A percentile compares a stretch with the other conserved stretches of the same genome.
Evolutionary conservation across 345 rosid genomes (phyloP).

Genomic region (Gossypium turneri): DNA sequence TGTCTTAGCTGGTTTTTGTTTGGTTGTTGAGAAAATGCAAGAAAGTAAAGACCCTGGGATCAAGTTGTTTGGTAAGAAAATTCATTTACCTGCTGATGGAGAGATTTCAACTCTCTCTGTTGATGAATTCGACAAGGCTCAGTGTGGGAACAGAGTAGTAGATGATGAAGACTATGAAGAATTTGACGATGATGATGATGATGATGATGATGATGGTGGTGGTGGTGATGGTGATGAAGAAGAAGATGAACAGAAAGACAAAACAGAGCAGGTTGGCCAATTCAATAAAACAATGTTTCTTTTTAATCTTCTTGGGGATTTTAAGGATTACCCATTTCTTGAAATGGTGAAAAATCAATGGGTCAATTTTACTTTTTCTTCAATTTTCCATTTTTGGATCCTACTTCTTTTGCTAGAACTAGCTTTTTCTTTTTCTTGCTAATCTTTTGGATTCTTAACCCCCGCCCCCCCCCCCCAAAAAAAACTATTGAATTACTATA

Average conservation of each 20-base stretch:
- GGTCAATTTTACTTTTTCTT: constrained; percentile 23
- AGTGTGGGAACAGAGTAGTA: not conserved
- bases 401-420: not conserved
- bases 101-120: constrained; percentile 19
- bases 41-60: constrained; percentile 42
- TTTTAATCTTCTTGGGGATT: constrained; percentile 4
- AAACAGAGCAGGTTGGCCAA: constrained; percentile 48
- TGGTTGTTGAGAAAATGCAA: constrained; percentile 12
- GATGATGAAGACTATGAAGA: constrained; percentile 1
- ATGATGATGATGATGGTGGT: constrained; percentile 11
- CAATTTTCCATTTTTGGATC: not conserved
- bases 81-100: constrained; percentile 39
- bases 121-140: constrained; percentile 8
- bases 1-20: constrained; percentile 20
- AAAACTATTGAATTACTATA: not conserved
- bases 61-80: constrained; percentile 77
- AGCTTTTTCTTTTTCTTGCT: not conserved
- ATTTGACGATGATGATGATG: not conserved
- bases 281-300: not conserved
- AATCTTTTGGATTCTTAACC: not conserved
- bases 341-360: constrained; percentile 12
- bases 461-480: not conserved
- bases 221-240: not conserved
- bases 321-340: constrained; percentile 24
- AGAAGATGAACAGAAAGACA: constrained; percentile 25